phyloP scores from a whole-genome alignment of 805 yeast species.

The Kluyveromyces dobzhanskii region DNA sequence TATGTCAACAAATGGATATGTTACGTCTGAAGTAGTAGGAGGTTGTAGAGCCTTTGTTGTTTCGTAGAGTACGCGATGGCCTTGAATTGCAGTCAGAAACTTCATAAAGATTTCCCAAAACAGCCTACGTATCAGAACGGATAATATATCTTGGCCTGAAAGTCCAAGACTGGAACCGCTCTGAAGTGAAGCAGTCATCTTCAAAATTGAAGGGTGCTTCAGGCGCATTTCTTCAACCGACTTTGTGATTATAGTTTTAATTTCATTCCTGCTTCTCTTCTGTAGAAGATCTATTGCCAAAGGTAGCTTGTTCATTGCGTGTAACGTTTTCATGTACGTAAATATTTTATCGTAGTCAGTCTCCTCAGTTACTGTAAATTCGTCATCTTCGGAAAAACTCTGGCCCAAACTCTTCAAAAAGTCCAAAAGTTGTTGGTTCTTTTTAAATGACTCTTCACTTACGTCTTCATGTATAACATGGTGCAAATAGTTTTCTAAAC shows the following conservation, averaged over 20 bases:
- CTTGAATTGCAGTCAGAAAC: constrained; percentile 55
- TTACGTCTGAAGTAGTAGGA: constrained; percentile 14
- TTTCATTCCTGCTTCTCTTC: constrained; percentile 50
- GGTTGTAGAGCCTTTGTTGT: constrained; percentile 34
- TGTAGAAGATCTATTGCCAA: constrained; percentile 46
- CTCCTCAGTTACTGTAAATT: constrained; percentile 17
- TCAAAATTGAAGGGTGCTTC: constrained; percentile 40
- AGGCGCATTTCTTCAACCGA: constrained; percentile 57
- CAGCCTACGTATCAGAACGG: constrained; percentile 56
- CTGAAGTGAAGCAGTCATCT: constrained; percentile 17
- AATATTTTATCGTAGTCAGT: constrained; percentile 30
- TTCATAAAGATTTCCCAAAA: constrained; percentile 64
- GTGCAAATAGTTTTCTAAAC: constrained; percentile 46
- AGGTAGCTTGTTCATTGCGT: constrained; percentile 52
- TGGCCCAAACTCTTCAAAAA: constrained; percentile 28
- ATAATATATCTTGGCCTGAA: constrained; percentile 39
- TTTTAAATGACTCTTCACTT: constrained; percentile 37
- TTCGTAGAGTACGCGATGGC: constrained; percentile 58
- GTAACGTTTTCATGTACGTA: constrained; percentile 48
- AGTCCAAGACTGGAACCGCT: constrained; percentile 27
- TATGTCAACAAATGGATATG: constrained; percentile 33
- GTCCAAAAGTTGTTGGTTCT: constrained; percentile 29
- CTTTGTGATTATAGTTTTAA: constrained; percentile 53
- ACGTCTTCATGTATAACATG: constrained; percentile 53
- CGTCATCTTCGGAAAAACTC: constrained; percentile 4